A percentile compares a stretch with the other conserved stretches of the same genome.
These are phyloP conservation scores for Musa schizocarpa DNA, from an alignment of 176 grass and related monocot species.

Conservation along the genomic window DNA sequence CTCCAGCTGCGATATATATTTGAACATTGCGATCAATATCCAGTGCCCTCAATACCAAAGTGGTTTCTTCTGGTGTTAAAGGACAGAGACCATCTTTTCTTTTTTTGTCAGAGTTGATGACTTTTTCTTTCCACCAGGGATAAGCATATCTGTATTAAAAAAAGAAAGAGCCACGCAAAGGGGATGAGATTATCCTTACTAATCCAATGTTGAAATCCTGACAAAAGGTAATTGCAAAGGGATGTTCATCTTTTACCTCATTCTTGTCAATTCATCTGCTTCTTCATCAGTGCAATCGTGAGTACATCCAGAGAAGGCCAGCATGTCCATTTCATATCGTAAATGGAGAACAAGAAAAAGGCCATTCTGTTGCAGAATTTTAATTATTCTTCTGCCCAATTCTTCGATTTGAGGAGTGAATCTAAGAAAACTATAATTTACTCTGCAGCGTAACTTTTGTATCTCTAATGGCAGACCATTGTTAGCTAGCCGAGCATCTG, in stretches of 20 bases:
- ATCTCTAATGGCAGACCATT: slow-evolving; percentile 71
- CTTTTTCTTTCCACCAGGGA: slow-evolving; percentile 99
- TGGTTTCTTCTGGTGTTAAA: slow-evolving; percentile 85
- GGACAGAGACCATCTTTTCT: slow-evolving; percentile 84
- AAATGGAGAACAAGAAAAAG: slow-evolving; percentile 88
- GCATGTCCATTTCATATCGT: slow-evolving; percentile 99
- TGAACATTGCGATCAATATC: slow-evolving; percentile 55
- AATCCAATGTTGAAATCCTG: background rate
- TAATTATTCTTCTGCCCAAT: slow-evolving; percentile 60
- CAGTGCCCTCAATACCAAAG: slow-evolving; percentile 63
- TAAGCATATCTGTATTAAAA: slow-evolving; percentile 70
- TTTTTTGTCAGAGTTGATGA: slow-evolving; percentile 62
- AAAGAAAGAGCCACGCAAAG: background rate
- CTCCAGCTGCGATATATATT: slow-evolving; percentile 89
- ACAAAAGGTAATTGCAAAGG: background rate
- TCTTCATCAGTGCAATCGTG: slow-evolving; percentile 66
- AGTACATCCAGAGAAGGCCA: slow-evolving; percentile 92
- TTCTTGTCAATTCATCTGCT: slow-evolving; percentile 69
- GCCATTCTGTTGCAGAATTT: slow-evolving; percentile 54
- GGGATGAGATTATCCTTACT: background rate
- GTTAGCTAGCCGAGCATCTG: slow-evolving; percentile 78
- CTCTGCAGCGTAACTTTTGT: slow-evolving; percentile 74
- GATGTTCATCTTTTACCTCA: slow-evolving; percentile 48
- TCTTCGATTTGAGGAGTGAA: slow-evolving; percentile 89
- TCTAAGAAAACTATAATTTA: slow-evolving; percentile 68